Conservation (phyloP, 2,329 filamentous ascomycete genomes). For the Geosmithia putterillii region DNA sequence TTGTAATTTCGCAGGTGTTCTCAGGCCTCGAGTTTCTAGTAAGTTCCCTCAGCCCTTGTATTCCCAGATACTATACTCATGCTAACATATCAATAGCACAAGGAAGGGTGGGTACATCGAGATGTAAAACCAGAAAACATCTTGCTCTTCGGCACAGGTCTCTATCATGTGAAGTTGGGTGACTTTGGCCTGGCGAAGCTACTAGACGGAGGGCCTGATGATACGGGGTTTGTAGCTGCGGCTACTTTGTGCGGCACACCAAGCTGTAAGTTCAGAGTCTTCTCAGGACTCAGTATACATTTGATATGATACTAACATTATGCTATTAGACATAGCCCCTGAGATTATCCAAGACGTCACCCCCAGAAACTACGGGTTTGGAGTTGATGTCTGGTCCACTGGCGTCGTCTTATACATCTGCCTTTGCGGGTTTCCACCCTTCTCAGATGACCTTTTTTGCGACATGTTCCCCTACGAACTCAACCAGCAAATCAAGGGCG, state of each 20-base stretch:
- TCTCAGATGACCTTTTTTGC: neutral
- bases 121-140: neutral
- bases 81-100: neutral
- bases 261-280: neutral
- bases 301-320: neutral
- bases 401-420: neutral
- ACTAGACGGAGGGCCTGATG: neutral
- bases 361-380: neutral
- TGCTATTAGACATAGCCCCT: neutral
- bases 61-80: neutral
- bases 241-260: neutral
- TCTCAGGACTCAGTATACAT: neutral
- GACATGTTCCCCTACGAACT: neutral
- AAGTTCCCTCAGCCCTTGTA: neutral
- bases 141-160: neutral
- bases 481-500: neutral
- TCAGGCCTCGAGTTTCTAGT: neutral
- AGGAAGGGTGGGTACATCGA: neutral
- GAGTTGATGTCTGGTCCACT: neutral
- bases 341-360: neutral
- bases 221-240: neutral
- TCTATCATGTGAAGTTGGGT: neutral
- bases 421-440: neutral
- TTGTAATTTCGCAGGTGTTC: neutral
- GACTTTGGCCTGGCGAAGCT: neutral